These are phyloP conservation scores for Trypanosoma rangeli DNA, from an alignment of 208 protist genomes.

Conservation along the genomic window DNA sequence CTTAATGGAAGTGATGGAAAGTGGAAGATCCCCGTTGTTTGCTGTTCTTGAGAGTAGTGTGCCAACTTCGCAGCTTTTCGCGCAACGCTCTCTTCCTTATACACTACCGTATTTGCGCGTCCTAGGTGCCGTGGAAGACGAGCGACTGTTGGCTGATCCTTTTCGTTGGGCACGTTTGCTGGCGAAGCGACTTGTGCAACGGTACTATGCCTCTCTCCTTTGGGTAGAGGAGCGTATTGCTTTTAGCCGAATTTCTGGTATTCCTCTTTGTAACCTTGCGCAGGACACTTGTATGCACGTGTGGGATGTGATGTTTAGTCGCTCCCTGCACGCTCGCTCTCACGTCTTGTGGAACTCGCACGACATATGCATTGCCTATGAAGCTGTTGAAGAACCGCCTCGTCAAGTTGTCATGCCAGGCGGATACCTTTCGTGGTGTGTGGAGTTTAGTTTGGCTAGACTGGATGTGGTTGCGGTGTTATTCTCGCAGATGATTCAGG, in stretches of 20 bases:
- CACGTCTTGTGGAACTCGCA: conserved; percentile 84
- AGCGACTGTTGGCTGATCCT: conserved; percentile 79
- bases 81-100: conserved; percentile 59
- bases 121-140: conserved; percentile 80
- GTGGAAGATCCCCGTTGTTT: conserved; percentile 47
- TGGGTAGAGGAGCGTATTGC: conserved; percentile 86
- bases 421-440: conserved; percentile 79
- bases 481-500: conserved; percentile 89
- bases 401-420: conserved; percentile 79
- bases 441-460: conserved; percentile 86
- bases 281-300: conserved; percentile 86
- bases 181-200: conserved; percentile 66
- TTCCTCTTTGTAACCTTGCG: conserved; percentile 86
- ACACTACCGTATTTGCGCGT: conserved; percentile 72
- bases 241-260: conserved; percentile 72
- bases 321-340: conserved; percentile 64
- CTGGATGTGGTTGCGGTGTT: conserved; percentile 87
- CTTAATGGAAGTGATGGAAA: conserved; percentile 49
- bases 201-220: conserved; percentile 74
- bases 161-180: conserved; percentile 82
- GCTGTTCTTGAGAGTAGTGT: conserved; percentile 75
- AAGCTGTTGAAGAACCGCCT: conserved; percentile 76
- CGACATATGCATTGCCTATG: conserved; percentile 65
- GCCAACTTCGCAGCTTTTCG: conserved; percentile 56
- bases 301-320: conserved; percentile 81